These are phyloP conservation scores for Aspergillus pseudoviridinutans DNA, from an alignment of 2,329 filamentous ascomycete genomes.

Conservation along the genomic window DNA sequence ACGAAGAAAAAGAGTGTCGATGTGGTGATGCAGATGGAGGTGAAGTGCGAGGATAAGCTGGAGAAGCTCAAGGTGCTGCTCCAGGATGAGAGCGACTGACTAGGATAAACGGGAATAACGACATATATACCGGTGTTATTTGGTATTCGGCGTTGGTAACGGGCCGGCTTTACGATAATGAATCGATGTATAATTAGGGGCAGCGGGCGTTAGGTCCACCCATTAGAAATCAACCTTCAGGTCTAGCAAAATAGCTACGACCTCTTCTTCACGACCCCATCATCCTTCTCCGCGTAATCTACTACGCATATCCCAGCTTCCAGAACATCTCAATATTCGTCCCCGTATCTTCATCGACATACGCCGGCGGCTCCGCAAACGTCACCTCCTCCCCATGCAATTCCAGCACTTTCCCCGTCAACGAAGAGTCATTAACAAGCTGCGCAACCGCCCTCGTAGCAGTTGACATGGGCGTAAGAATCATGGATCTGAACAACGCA, in stretches of 20 bases:
- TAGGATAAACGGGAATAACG: background rate
- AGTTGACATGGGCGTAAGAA: conserved; percentile 50
- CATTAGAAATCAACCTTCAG: background rate
- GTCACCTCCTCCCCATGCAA: conserved; percentile 51
- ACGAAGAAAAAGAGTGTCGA: conserved; percentile 42
- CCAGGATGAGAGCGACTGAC: conserved; percentile 32
- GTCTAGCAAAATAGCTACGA: background rate
- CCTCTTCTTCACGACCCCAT: background rate
- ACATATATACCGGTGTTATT: background rate
- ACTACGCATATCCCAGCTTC: conserved; percentile 45
- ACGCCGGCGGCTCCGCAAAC: conserved; percentile 42
- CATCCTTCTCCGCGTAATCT: background rate
- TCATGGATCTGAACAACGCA: conserved; percentile 47
- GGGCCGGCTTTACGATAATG: background rate
- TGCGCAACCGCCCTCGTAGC: conserved; percentile 43
- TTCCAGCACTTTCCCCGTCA: conserved; percentile 49
- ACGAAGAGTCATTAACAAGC: conserved; percentile 37
- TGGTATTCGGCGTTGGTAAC: background rate
- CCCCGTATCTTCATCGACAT: conserved; percentile 47
- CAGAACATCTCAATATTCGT: conserved; percentile 49
- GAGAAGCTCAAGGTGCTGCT: conserved; percentile 39
- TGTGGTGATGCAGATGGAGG: conserved; percentile 42
- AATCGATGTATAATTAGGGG: background rate
- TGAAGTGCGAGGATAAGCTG: conserved; percentile 43
- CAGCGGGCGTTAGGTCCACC: background rate